phyloP scores from a whole-genome alignment of 768 basidiomycete species.

The Gymnopilus dilepis region DNA sequence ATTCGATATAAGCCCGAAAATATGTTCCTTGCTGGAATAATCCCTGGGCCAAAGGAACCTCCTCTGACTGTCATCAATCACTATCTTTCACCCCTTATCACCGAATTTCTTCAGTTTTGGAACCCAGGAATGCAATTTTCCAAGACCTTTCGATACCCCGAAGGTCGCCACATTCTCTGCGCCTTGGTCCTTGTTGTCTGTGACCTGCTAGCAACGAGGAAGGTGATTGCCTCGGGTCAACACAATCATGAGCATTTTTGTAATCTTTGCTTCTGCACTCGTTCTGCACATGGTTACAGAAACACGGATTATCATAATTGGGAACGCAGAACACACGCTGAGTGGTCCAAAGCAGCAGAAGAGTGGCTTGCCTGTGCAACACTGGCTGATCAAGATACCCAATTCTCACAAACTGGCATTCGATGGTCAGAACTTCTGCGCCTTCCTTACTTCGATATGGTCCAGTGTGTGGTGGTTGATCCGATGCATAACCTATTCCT shows the following conservation, averaged over 20 bases:
- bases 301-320: slow-evolving; percentile 14
- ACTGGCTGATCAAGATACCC: not conserved
- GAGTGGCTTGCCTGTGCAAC: no score
- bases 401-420: slow-evolving; percentile 21
- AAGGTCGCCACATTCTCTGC: slow-evolving; percentile 33
- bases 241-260: not conserved
- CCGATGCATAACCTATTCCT: slow-evolving; percentile 43
- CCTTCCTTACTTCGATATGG: slow-evolving; percentile 42
- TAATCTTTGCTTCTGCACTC: not conserved
- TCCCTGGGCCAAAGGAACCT: slow-evolving; percentile 47
- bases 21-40: slow-evolving; percentile 42
- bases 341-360: slow-evolving; percentile 22
- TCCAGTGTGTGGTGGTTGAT: slow-evolving; percentile 36
- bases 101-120: not conserved
- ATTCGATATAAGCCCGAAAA: slow-evolving; percentile 34
- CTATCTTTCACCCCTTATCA: slow-evolving; percentile 27
- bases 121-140: not conserved
- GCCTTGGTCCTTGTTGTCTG: slow-evolving; percentile 39
- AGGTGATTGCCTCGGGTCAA: slow-evolving; percentile 20
- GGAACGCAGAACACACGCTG: slow-evolving; percentile 11
- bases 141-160: not conserved
- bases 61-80: slow-evolving; percentile 39
- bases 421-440: slow-evolving; percentile 30
- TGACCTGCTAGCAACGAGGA: slow-evolving; percentile 40
- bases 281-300: not conserved